Percentiles rank a stretch among this genome's conserved stretches.
Evolutionary conservation across 768 basidiomycete species (phyloP).

Genomic region (Termitomyces sp.): DNA sequence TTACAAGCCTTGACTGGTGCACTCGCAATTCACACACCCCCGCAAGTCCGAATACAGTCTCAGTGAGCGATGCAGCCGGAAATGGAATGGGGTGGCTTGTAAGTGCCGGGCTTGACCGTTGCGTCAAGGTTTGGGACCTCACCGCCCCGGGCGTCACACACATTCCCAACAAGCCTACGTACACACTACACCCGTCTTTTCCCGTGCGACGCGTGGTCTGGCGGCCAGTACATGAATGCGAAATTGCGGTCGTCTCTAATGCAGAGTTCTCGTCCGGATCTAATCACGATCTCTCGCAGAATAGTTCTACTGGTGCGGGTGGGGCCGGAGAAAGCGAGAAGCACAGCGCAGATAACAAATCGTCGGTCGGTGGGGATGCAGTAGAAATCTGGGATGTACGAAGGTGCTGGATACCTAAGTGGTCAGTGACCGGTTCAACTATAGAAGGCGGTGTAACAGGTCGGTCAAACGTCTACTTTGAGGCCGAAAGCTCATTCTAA

Average conservation of each 20-base stretch:
- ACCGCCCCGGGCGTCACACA: constrained; percentile 38
- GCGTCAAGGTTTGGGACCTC: constrained; percentile 82
- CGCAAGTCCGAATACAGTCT: constrained; percentile 3
- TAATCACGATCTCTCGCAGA: constrained; percentile 14
- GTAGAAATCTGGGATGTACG: constrained; percentile 88
- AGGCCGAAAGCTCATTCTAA: neutral
- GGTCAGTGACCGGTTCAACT: constrained; percentile 60
- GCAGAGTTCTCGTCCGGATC: constrained; percentile 35
- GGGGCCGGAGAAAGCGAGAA: constrained; percentile 5
- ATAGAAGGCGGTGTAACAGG: constrained; percentile 74
- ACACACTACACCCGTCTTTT: constrained; percentile 69
- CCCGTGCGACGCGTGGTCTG: constrained; percentile 70
- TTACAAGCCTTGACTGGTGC: constrained; percentile 74
- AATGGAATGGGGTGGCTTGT: constrained; percentile 65
- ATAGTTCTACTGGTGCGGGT: constrained; percentile 5
- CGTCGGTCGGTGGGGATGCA: constrained; percentile 38
- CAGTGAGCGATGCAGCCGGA: constrained; percentile 18
- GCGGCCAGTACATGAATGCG: constrained; percentile 74
- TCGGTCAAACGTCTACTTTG: constrained; percentile 19
- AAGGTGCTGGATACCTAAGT: constrained; percentile 77
- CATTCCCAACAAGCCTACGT: constrained; percentile 58
- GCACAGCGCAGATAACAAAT: constrained; percentile 6
- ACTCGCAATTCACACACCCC: constrained; percentile 19
- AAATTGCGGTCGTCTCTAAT: constrained; percentile 69
- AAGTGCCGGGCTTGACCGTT: constrained; percentile 74